Evolutionary conservation across 345 rosid species (phyloP).

Genomic region (Capsella bursapastoris): DNA sequence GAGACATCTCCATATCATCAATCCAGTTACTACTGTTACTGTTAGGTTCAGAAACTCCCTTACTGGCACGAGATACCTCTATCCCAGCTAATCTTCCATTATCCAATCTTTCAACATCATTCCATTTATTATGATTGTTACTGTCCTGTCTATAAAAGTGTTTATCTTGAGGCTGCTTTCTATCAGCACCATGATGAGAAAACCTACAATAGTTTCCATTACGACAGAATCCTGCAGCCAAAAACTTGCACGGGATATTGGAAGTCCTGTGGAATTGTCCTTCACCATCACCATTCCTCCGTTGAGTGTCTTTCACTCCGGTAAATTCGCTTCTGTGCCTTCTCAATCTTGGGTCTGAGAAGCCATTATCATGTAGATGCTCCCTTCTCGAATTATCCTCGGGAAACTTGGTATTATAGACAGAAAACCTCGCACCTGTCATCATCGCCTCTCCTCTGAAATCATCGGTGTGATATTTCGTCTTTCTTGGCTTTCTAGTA

Average conservation of each 20-base stretch:
- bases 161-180: conserved; percentile 50
- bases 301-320: conserved; percentile 54
- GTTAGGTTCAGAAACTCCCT: conserved; percentile 49
- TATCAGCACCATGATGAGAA: conserved; percentile 61
- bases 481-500: conserved; percentile 51
- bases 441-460: conserved; percentile 47
- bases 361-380: conserved; percentile 27
- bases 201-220: conserved; percentile 82
- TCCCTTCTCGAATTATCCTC: conserved; percentile 52
- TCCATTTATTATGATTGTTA: conserved; percentile 51
- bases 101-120: conserved; percentile 44
- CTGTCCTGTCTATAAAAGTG: conserved; percentile 44
- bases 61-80: conserved; percentile 38
- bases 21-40: conserved; percentile 52
- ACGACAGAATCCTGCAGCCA: conserved; percentile 84
- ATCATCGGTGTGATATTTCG: conserved; percentile 55
- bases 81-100: conserved; percentile 43
- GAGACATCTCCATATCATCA: conserved; percentile 81
- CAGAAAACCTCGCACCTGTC: conserved; percentile 48
- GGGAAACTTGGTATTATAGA: conserved; percentile 45
- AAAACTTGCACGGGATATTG: conserved; percentile 75
- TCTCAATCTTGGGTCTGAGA: conserved; percentile 44
- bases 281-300: conserved; percentile 54
- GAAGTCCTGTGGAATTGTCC: conserved; percentile 53
- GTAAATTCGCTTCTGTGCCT: conserved; percentile 45